Conservation (phyloP, 2,329 filamentous ascomycete species). For the Akanthomyces lecanii region DNA sequence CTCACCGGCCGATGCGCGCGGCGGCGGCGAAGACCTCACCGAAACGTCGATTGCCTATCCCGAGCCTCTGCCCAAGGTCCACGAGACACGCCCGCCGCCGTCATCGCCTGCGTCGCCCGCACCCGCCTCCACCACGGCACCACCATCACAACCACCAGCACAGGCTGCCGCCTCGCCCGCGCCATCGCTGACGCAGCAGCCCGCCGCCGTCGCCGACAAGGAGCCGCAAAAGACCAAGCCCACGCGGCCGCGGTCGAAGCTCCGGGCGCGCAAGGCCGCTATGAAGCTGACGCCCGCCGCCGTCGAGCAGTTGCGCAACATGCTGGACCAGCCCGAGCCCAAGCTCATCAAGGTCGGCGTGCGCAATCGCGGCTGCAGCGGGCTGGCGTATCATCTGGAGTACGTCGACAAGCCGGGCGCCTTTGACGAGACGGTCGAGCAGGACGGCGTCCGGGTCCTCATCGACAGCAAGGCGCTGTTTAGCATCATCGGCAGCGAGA, state of each 20-base stretch:
- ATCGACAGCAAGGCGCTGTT: conserved; percentile 97
- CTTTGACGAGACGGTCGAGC: conserved; percentile 90
- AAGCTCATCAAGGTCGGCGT: conserved; percentile 94
- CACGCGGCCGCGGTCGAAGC: conserved; percentile 32
- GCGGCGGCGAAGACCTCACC: conserved; percentile 39
- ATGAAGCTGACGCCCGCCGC: conserved; percentile 81
- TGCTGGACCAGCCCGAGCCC: conserved; percentile 81
- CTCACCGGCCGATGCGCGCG: conserved; percentile 37
- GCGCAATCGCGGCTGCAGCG: conserved; percentile 89
- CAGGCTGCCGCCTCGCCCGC: conserved; percentile 4
- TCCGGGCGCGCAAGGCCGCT: conserved; percentile 75
- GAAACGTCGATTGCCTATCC: conserved; percentile 46
- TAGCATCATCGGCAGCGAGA: conserved; percentile 97
- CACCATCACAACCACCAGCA: conserved; percentile 14
- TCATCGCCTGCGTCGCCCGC: conserved; percentile 20
- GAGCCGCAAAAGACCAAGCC: conserved; percentile 65
- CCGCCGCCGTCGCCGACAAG: conserved; percentile 41
- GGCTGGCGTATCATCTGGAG: conserved; percentile 87
- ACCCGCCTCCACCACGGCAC: conserved; percentile 19
- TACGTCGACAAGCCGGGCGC: conserved; percentile 86
- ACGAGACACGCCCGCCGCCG: conserved; percentile 48
- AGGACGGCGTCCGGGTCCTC: conserved; percentile 91
- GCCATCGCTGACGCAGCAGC: conserved; percentile 15
- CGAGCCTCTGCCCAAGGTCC: conserved; percentile 43
- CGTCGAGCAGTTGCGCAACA: conserved; percentile 68